Evolutionary conservation across 2,329 filamentous ascomycete genomes (phyloP), one percentile per base, ranked within the genome.

Genomic region (Metarhizium brunneum): DNA sequence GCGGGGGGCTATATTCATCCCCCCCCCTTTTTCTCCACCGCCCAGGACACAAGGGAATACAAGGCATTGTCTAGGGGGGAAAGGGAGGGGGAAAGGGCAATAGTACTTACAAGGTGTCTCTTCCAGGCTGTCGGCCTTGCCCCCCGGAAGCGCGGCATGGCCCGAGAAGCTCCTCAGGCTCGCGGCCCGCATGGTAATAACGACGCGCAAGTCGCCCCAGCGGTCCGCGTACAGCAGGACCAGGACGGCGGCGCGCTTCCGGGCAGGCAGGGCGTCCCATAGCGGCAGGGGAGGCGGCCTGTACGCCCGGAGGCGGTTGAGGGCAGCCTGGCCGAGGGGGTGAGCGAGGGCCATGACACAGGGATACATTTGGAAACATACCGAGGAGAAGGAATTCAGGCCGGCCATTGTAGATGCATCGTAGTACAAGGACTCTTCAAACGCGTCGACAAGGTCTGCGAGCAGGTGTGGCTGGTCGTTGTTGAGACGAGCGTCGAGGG

Each of bases 201-300:
- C 84, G 52, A 87, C 82, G 18, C 83, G 82, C 57, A 97, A 74
- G 62, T 95, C 88, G 45, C 92, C 92, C 59, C 80, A 77, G 47
- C 81, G 80, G 70, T 96, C 92, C 40, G 91, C 90, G 68, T 94
- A 96, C 1, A 97, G 80, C 53, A 97, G 79, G 51, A 97, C 80
- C 54, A 97, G 74, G 45, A 97, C 92, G 29, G 92, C 92, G 14
- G 92, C 92, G 61, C 91, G 84, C 59, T 89, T 82, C 60, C 76
- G 81, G 14, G 79, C 71, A 2, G 84, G 83, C 32, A 87, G 74
- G 20, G 71, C 71, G 64, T 85, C 79, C 84, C 84, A 87, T 56
- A 80, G 67, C 11, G 83, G 74, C 62, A 85, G 85, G 2, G 80
- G 71, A 2, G 83, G 83, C 18, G 84, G 77, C 56, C 73, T 77